Percentiles rank a stretch among this genome's conserved stretches.
These are phyloP conservation scores for Blastosporella zonata DNA, from an alignment of 1,284 basidiomycete genomes.

Conservation along the genomic window DNA sequence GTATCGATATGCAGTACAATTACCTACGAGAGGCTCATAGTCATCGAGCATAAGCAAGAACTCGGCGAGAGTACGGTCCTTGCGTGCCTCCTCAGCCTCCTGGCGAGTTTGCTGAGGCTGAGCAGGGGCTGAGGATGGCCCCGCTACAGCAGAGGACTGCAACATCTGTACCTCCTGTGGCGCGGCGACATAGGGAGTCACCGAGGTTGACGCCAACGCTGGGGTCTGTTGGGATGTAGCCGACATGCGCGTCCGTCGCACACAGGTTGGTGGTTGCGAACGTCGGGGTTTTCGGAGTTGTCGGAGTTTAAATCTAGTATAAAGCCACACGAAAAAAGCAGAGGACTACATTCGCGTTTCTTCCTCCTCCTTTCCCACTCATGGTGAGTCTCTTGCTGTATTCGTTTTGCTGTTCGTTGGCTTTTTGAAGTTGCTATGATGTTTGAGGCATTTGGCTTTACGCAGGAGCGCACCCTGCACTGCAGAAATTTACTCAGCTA, in stretches of 20 bases:
- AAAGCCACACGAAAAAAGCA: slow-evolving; percentile 10
- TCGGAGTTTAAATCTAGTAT: slow-evolving; percentile 29
- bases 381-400: slow-evolving; percentile 24
- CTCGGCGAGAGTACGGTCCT: slow-evolving; percentile 89
- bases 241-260: slow-evolving; percentile 29
- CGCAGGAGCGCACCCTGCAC: slow-evolving; percentile 50
- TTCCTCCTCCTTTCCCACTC: neutral
- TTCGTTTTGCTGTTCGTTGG: slow-evolving; percentile 6
- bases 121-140: slow-evolving; percentile 15
- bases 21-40: slow-evolving; percentile 86
- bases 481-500: slow-evolving; percentile 53
- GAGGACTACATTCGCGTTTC: neutral
- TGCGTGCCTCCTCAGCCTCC: slow-evolving; percentile 79
- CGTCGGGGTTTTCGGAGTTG: slow-evolving; percentile 24
- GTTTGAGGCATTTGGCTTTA: slow-evolving; percentile 95
- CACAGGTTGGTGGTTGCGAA: slow-evolving; percentile 13
- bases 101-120: slow-evolving; percentile 47
- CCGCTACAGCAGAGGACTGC: slow-evolving; percentile 13
- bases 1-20: neutral
- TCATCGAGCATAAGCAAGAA: slow-evolving; percentile 96
- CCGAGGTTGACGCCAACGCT: slow-evolving; percentile 30
- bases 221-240: slow-evolving; percentile 28
- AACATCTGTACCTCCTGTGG: slow-evolving; percentile 16
- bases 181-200: slow-evolving; percentile 24
- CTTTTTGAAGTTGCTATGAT: slow-evolving; percentile 45